A percentile compares a stretch with the other conserved stretches of the same genome.
Conservation (phyloP, 345 rosid species). For the Populus davidiana region DNA sequence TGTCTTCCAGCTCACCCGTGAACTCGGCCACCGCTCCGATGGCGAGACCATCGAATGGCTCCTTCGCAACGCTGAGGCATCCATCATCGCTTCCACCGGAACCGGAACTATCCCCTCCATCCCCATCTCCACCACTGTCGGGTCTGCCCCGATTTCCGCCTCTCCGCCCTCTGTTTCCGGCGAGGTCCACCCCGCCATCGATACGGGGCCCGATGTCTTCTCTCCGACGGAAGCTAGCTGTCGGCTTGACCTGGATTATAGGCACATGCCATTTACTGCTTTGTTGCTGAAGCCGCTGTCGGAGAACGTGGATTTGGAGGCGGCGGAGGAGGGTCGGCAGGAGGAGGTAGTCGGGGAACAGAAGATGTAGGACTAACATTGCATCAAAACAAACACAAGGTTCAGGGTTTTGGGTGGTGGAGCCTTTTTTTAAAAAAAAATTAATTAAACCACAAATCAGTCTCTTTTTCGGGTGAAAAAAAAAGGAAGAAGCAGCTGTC, state of each 20-base stretch:
- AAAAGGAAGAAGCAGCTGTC: not conserved
- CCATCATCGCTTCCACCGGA: constrained; percentile 58
- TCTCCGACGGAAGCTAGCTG: constrained; percentile 31
- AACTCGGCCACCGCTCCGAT: constrained; percentile 67
- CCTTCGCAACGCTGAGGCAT: constrained; percentile 56
- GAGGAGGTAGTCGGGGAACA: not conserved
- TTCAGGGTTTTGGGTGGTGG: not conserved
- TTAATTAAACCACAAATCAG: not conserved
- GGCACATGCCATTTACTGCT: constrained; percentile 60
- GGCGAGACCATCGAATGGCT: constrained; percentile 73
- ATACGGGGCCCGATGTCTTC: constrained; percentile 15
- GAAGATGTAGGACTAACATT: not conserved
- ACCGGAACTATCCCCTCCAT: constrained; percentile 46
- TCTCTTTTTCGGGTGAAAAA: not conserved
- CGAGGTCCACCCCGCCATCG: constrained; percentile 19
- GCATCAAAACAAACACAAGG: not conserved
- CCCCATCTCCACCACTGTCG: constrained; percentile 33
- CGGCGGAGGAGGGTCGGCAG: constrained; percentile 10
- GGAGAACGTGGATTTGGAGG: constrained; percentile 15
- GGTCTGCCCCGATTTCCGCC: constrained; percentile 24
- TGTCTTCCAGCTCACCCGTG: constrained; percentile 70
- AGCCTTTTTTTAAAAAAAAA: not conserved
- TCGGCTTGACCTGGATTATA: constrained; percentile 45
- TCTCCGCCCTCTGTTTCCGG: constrained; percentile 33
- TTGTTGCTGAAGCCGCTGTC: constrained; percentile 44